Conservation (phyloP, 495 filamentous ascomycete species). For the Penicillium fimorum region DNA sequence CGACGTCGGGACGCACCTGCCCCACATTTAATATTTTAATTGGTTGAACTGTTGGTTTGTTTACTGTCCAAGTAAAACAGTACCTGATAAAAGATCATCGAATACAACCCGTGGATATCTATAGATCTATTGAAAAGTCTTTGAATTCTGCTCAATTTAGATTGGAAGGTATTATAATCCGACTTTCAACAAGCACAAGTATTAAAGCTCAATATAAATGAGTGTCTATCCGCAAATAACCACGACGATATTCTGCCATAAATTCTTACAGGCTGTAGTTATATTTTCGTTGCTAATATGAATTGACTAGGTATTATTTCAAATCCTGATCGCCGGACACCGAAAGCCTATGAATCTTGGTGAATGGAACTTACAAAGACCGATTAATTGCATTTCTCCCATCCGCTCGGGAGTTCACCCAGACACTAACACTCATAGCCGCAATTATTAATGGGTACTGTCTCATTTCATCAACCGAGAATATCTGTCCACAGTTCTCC, state of each 20-base stretch:
- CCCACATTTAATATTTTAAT: not conserved
- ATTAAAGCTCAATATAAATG: not conserved
- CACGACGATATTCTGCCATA: not conserved
- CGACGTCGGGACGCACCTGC: not conserved
- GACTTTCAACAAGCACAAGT: not conserved
- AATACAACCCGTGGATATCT: too few relatives aligned
- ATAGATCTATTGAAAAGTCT: not conserved
- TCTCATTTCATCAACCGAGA: too few relatives aligned
- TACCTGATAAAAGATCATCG: too few relatives aligned
- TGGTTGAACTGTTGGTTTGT: too few relatives aligned
- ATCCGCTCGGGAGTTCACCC: constrained; percentile 26
- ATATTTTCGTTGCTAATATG: not conserved
- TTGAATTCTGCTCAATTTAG: not conserved
- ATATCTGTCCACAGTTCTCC: too few relatives aligned
- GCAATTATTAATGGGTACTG: too few relatives aligned
- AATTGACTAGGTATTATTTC: not conserved
- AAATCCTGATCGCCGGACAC: not conserved
- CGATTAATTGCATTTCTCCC: constrained; percentile 15
- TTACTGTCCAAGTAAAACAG: too few relatives aligned
- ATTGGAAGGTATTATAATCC: not conserved
- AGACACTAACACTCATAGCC: too few relatives aligned
- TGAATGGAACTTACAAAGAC: constrained; percentile 15
- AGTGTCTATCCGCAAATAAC: not conserved
- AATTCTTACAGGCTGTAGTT: not conserved
- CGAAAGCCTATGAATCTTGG: not conserved